Evolutionary conservation across 768 basidiomycete species (phyloP), one percentile per base, ranked within the genome.

Genomic region (Harrya chromipes): DNA sequence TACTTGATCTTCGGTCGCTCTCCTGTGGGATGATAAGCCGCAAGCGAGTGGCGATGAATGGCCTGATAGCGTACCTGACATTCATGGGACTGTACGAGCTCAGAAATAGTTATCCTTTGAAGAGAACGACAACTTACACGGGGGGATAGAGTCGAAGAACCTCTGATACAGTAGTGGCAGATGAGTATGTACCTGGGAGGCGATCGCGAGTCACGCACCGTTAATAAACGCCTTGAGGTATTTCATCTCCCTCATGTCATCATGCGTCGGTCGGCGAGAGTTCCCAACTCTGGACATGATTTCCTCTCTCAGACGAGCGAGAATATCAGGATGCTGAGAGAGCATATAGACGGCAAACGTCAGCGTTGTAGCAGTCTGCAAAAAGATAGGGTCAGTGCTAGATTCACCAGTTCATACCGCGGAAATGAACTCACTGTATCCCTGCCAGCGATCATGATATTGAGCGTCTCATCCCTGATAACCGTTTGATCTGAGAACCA

Each of bases 181-280:
- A 46, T 65, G 9, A 44, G 46, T 37, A 12, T 10, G 39, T 8
- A 26, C 24, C 4, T 9, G 9, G 3, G n/a, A 16, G 23, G 37
- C 13, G 13, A 27, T 36, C 26, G 19, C 9, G 38, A 34, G 9
- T 38, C 4, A 43, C 68, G 12, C 19, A 82, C 83, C 83, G 53
- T 85, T 84, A 42, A 85, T 76, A 20, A 85, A 80, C 1, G 84
- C 84, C 21, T 81, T 70, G 13, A 85, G 63, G 53, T 78, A 85
- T 60, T 80, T 83, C 79, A 85, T 81, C 4, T 80, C 79, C 24
- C 71, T 70, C 55, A 85, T 75, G 53, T 82, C 78, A 38, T 81
- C 78, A 45, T 75, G 76, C 3, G 75, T 74, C 4, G 82, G 84
- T 11, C 74, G 68, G 1, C 71, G 70, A 1, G 68, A 69, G 1